Percentiles rank a stretch among this genome's conserved stretches.
Conservation (phyloP, 1,139 yeast genomes). For the Diutina siamensis region DNA sequence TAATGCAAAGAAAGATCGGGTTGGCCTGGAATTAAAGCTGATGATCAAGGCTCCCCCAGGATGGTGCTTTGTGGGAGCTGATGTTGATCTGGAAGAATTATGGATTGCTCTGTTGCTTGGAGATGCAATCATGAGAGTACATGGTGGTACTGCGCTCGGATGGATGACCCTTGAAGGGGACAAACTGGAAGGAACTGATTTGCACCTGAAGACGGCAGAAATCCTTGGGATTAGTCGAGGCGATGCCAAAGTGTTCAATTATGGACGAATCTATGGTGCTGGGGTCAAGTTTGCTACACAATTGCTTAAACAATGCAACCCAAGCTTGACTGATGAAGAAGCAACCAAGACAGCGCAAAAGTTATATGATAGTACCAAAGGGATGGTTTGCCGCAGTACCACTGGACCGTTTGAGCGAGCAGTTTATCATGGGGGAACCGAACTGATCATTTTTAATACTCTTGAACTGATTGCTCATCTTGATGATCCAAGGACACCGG, state of each 20-base stretch:
- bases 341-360: conserved; percentile 58
- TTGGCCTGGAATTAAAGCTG: conserved; percentile 91
- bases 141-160: conserved; percentile 94
- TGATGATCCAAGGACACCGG: conserved; percentile 81
- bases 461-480: conserved; percentile 81
- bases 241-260: conserved; percentile 91
- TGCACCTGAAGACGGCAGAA: conserved; percentile 88
- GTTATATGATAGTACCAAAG: conserved; percentile 78
- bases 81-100: conserved; percentile 94
- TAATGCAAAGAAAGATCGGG: conserved; percentile 71
- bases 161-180: conserved; percentile 99
- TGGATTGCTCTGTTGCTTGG: conserved; percentile 98
- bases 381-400: conserved; percentile 26
- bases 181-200: conserved; percentile 79
- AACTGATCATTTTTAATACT: conserved; percentile 81
- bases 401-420: conserved; percentile 20
- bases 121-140: conserved; percentile 77
- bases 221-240: conserved; percentile 82
- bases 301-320: conserved; percentile 72
- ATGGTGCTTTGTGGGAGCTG: conserved; percentile 91
- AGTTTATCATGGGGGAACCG: conserved; percentile 87
- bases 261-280: conserved; percentile 96
- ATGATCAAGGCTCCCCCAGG: conserved; percentile 83
- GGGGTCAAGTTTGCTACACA: conserved; percentile 85
- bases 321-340: conserved; percentile 51